phyloP scores from a whole-genome alignment of 2,329 filamentous ascomycete genomes.

The Cercospora citrullina region DNA sequence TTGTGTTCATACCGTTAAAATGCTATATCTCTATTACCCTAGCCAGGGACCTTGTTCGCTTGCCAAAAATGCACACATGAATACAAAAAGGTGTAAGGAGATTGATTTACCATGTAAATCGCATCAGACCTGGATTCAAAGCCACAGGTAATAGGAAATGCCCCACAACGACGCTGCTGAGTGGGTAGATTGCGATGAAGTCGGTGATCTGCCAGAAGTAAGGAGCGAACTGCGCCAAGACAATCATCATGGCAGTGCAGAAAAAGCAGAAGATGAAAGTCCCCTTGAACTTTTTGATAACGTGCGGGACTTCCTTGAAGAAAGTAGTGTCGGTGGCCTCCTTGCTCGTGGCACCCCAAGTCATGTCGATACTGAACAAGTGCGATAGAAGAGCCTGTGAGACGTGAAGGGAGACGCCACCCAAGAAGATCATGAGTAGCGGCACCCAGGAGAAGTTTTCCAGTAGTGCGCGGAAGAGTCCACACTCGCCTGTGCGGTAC shows the following conservation, averaged over 20 bases:
- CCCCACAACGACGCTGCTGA: slow-evolving; percentile 53
- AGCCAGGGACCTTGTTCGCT: slow-evolving; percentile 11
- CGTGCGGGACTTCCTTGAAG: slow-evolving; percentile 56
- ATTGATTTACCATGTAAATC: slow-evolving; percentile 56
- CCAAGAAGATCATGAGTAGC: slow-evolving; percentile 44
- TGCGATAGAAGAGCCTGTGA: slow-evolving; percentile 44
- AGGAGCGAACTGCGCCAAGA: slow-evolving; percentile 50
- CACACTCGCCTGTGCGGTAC: slow-evolving; percentile 67
- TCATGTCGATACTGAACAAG: slow-evolving; percentile 45
- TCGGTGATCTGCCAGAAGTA: slow-evolving; percentile 57
- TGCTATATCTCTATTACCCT: slow-evolving; percentile 19
- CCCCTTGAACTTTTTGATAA: slow-evolving; percentile 58
- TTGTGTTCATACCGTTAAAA: slow-evolving; percentile 4
- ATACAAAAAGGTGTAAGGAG: background rate
- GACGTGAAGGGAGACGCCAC: slow-evolving; percentile 44
- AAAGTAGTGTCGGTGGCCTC: slow-evolving; percentile 59
- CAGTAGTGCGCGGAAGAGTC: slow-evolving; percentile 54
- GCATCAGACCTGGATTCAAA: slow-evolving; percentile 65
- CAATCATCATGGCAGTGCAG: slow-evolving; percentile 51
- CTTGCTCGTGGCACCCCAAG: slow-evolving; percentile 60
- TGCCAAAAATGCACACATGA: slow-evolving; percentile 11
- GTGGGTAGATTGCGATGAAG: slow-evolving; percentile 62
- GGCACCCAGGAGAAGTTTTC: slow-evolving; percentile 67
- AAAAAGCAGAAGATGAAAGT: slow-evolving; percentile 55
- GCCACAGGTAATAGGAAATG: slow-evolving; percentile 62